Conservation (phyloP, 306 rosid genomes). For the Dryas octopetala region DNA sequence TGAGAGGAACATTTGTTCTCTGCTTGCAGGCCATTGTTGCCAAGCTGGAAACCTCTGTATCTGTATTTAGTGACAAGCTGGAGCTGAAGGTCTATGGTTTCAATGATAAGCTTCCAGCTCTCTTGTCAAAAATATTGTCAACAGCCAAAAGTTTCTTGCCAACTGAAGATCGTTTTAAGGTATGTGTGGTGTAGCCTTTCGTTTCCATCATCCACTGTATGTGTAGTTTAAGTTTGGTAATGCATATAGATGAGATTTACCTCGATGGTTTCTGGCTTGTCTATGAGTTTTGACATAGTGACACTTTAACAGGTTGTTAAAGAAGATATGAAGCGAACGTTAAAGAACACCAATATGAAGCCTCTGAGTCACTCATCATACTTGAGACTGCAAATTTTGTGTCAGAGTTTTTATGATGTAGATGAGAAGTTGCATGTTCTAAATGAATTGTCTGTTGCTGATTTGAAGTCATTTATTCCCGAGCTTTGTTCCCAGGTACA, state of each 20-base stretch:
- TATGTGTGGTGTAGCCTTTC: constrained; percentile 27
- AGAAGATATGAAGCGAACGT: constrained; percentile 77
- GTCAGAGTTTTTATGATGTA: constrained; percentile 67
- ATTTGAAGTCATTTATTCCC: constrained; percentile 69
- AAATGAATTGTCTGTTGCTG: constrained; percentile 55
- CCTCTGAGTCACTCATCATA: constrained; percentile 84
- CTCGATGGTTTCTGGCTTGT: constrained; percentile 26
- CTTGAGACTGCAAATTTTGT: constrained; percentile 74
- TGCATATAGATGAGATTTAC: background rate
- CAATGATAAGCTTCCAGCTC: constrained; percentile 80
- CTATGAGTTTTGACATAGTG: constrained; percentile 19
- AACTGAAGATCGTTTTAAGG: constrained; percentile 71
- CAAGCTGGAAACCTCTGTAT: constrained; percentile 91
- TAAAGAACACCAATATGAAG: constrained; percentile 89
- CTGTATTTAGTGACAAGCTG: constrained; percentile 65
- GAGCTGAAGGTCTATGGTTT: constrained; percentile 91
- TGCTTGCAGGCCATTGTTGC: constrained; percentile 81
- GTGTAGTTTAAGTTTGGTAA: background rate
- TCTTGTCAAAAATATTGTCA: constrained; percentile 61
- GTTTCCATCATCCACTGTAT: background rate
- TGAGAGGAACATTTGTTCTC: background rate
- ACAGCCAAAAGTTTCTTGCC: constrained; percentile 72
- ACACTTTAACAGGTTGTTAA: constrained; percentile 61
- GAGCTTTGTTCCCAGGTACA: constrained; percentile 82
- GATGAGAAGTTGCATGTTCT: constrained; percentile 60